phyloP scores from a whole-genome alignment of 2,329 filamentous ascomycete species.

The Colletotrichum chlorophyti region DNA sequence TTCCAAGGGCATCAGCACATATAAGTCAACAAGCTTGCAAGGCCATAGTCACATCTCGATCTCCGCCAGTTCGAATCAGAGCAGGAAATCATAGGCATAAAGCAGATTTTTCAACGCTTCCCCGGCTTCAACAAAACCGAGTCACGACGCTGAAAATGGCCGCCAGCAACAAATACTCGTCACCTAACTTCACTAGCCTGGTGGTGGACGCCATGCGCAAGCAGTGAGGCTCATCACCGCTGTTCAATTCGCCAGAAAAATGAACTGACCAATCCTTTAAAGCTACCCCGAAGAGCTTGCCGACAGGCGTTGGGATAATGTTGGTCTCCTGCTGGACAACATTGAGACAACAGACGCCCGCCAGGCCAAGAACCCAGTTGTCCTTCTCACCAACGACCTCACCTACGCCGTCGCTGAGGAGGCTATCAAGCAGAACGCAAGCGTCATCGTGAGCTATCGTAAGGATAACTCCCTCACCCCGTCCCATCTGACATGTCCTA shows the following conservation, averaged over 20 bases:
- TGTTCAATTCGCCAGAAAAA: background rate
- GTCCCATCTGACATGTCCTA: constrained; percentile 10
- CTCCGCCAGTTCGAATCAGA: background rate
- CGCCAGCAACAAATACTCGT: constrained; percentile 22
- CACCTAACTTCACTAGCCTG: constrained; percentile 53
- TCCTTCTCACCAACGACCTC: constrained; percentile 81
- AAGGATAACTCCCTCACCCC: constrained; percentile 10
- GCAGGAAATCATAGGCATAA: too few relatives aligned
- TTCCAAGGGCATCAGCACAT: constrained; percentile 20
- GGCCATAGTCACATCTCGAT: constrained; percentile 1
- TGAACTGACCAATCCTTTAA: background rate
- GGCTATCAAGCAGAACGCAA: constrained; percentile 78
- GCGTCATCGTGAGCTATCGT: constrained; percentile 91
- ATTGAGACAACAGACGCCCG: constrained; percentile 38
- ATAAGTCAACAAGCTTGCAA: constrained; percentile 24
- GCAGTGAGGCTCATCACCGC: constrained; percentile 62
- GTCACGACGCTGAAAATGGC: background rate
- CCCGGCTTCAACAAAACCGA: background rate
- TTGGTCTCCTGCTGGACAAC: constrained; percentile 74
- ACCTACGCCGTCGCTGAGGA: constrained; percentile 90
- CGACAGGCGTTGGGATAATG: constrained; percentile 94
- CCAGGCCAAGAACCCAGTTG: constrained; percentile 40
- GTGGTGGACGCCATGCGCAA: constrained; percentile 82
- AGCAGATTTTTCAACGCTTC: background rate
- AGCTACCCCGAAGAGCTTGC: constrained; percentile 91